A percentile compares a stretch with the other conserved stretches of the same genome.
Conservation (phyloP, 352 stramenopile species). For the Pythium rishiriense region DNA sequence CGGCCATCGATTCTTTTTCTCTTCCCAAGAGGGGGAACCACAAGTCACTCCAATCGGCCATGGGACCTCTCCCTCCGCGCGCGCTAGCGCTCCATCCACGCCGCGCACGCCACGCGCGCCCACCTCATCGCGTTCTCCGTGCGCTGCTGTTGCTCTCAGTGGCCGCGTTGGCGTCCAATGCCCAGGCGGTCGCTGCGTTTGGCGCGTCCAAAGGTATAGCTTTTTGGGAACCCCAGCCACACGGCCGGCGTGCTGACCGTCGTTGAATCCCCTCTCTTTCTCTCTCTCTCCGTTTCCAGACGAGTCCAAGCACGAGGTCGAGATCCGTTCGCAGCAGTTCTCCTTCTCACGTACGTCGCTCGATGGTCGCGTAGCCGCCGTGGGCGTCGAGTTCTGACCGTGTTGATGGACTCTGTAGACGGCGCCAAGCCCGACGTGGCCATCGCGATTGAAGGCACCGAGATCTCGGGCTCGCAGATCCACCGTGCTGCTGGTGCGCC, state of each 20-base stretch:
- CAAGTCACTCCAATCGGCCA: background rate
- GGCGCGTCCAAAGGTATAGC: background rate
- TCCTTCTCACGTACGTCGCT: conserved; percentile 59
- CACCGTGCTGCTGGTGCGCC: background rate
- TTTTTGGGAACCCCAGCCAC: background rate
- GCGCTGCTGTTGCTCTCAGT: background rate
- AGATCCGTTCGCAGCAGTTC: conserved; percentile 71
- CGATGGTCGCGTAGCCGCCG: too few species aligned
- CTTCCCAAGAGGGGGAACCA: background rate
- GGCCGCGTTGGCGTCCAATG: background rate
- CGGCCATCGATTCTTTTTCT: conserved; percentile 17
- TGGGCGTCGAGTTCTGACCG: background rate
- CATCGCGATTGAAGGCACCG: conserved; percentile 53
- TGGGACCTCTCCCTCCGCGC: conserved; percentile 1
- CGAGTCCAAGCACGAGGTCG: conserved; percentile 23
- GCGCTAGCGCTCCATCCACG: background rate
- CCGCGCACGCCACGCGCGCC: background rate
- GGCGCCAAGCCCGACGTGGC: conserved; percentile 39
- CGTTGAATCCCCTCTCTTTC: too few species aligned
- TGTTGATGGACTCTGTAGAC: conserved; percentile 25
- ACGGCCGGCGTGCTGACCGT: too few species aligned
- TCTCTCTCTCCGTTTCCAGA: background rate
- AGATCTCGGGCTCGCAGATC: conserved; percentile 60
- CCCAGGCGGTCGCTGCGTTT: conserved; percentile 1
- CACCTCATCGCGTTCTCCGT: background rate